Evolutionary conservation across 441 rosid genomes (phyloP).

Genomic region (Euphorbia schlechtendalii): DNA sequence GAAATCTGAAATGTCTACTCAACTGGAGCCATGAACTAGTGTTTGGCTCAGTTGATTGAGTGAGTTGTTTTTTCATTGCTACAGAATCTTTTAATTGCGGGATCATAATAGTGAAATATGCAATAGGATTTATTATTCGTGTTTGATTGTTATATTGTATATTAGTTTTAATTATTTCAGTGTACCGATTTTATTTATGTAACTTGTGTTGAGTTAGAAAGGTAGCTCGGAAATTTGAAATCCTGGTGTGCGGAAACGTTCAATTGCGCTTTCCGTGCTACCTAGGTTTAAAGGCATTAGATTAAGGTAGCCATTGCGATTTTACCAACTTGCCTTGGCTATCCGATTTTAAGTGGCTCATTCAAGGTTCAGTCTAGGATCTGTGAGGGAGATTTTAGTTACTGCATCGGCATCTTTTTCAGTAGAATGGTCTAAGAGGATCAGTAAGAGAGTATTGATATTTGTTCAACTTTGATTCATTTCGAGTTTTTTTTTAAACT

Average conservation of each 20-base stretch:
- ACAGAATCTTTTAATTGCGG: neutral
- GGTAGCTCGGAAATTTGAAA: too few species aligned
- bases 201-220: too few species aligned
- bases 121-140: neutral
- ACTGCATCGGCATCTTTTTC: neutral
- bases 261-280: too few species aligned
- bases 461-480: neutral
- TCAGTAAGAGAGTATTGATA: neutral
- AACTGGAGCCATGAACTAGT: neutral
- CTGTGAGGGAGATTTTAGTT: neutral
- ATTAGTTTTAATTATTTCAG: conserved; percentile 9
- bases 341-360: neutral
- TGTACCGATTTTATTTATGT: conserved; percentile 15
- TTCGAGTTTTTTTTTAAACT: neutral
- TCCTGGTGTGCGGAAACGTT: too few species aligned
- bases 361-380: neutral
- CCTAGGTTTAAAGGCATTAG: neutral
- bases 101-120: conserved; percentile 1
- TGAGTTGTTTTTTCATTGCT: neutral
- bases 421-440: neutral
- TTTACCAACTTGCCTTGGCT: neutral
- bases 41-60: conserved; percentile 6
- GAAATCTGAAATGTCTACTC: neutral
- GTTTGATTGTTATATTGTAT: conserved; percentile 14
- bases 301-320: neutral